A percentile compares a stretch with the other conserved stretches of the same genome.
Conservation (phyloP, 305 asterid genomes). For the Fraxinus ornus region DNA sequence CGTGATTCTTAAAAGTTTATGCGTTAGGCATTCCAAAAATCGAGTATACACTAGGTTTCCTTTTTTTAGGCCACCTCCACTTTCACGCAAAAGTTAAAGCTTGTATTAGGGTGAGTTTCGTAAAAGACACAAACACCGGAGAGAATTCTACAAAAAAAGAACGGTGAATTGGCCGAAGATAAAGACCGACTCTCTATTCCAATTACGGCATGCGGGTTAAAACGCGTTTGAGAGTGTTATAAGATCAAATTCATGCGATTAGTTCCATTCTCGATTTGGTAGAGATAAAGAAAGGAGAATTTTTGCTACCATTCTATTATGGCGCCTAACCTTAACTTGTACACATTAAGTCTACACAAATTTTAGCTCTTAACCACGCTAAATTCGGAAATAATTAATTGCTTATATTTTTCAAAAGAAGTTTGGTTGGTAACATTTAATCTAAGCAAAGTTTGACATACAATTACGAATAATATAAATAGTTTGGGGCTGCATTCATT, state of each 20-base stretch:
- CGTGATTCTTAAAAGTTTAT: too few species aligned
- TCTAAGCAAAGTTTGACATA: neutral
- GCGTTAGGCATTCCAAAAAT: neutral
- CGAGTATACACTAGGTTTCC: neutral
- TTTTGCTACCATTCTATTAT: neutral
- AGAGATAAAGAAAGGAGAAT: neutral
- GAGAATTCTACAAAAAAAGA: neutral
- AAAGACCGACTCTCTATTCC: neutral
- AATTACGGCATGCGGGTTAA: neutral
- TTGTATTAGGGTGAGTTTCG: neutral
- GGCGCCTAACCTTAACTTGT: neutral
- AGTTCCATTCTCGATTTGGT: neutral
- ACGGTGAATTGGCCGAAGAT: neutral
- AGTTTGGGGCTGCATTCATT: slow-evolving; percentile 18
- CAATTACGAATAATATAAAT: neutral
- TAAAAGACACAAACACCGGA: neutral
- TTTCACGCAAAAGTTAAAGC: neutral
- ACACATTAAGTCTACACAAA: neutral
- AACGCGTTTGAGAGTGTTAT: neutral
- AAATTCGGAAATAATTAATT: neutral
- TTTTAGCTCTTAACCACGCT: neutral
- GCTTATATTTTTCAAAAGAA: neutral
- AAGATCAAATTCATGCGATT: neutral
- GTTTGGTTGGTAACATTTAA: neutral
- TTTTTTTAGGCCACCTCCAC: neutral